Conservation (phyloP, 192 early-diverging fungal species). For the Lobosporangium transversale region DNA sequence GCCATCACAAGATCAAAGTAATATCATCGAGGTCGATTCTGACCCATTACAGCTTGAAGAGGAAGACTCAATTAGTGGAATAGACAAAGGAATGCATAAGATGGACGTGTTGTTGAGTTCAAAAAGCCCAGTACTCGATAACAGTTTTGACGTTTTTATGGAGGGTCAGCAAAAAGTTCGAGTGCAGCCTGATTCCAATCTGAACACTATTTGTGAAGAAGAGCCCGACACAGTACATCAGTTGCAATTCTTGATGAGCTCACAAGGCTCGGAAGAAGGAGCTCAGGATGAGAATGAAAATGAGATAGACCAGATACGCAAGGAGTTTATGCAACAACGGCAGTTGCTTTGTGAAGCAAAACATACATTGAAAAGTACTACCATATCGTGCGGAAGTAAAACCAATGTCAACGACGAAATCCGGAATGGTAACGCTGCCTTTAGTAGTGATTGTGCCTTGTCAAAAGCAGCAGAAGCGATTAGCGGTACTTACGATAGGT, state of each 20-base stretch:
- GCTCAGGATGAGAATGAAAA: background rate
- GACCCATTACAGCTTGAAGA: background rate
- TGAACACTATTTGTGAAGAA: slow-evolving; percentile 1
- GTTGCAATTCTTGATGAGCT: slow-evolving; percentile 18
- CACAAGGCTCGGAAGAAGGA: slow-evolving; percentile 27
- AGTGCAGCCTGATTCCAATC: background rate
- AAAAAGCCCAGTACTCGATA: slow-evolving; percentile 7
- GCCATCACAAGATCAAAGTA: background rate
- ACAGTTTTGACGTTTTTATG: background rate
- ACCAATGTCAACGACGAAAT: too few species aligned
- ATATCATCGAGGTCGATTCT: background rate
- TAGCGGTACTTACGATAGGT: slow-evolving; percentile 4
- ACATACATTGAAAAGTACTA: too few species aligned
- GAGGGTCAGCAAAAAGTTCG: background rate
- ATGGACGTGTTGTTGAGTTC: slow-evolving; percentile 19
- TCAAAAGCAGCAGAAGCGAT: background rate
- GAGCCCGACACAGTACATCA: background rate
- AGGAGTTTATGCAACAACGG: background rate
- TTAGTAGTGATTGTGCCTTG: background rate
- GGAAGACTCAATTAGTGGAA: slow-evolving; percentile 29
- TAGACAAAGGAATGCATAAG: slow-evolving; percentile 11
- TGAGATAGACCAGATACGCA: too few species aligned
- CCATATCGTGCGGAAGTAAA: too few species aligned
- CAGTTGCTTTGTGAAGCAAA: background rate
- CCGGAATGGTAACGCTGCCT: too few species aligned